These are phyloP conservation scores for Vinca minor DNA, from an alignment of 257 asterid species.

Conservation along the genomic window DNA sequence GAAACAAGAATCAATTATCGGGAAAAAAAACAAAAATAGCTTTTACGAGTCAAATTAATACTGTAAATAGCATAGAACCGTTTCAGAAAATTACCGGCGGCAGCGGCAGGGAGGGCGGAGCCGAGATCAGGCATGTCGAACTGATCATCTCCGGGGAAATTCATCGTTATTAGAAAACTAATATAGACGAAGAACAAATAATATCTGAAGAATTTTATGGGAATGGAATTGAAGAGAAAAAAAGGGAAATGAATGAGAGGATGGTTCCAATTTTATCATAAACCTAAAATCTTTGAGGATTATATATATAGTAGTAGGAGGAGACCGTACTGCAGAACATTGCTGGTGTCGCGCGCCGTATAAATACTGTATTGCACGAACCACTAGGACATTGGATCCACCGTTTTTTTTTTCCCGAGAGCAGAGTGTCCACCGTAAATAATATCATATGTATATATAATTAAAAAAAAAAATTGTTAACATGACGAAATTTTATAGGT, in stretches of 20 bases:
- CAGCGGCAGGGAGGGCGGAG: slow-evolving; percentile 77
- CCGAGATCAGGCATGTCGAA: slow-evolving; percentile 49
- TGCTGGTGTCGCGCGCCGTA: neutral
- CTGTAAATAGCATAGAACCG: neutral
- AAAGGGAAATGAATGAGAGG: slow-evolving; percentile 14
- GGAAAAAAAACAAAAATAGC: neutral
- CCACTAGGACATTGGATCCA: neutral
- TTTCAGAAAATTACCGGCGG: slow-evolving; percentile 51
- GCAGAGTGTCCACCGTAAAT: too few species aligned
- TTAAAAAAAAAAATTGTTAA: too few species aligned
- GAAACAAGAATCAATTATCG: neutral
- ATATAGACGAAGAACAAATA: too few species aligned
- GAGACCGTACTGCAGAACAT: neutral
- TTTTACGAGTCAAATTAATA: too few species aligned
- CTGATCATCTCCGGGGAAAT: slow-evolving; percentile 33
- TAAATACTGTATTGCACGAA: neutral
- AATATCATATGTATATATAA: too few species aligned
- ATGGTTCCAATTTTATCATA: neutral
- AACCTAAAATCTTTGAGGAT: neutral
- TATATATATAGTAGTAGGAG: neutral
- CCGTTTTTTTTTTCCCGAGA: too few species aligned
- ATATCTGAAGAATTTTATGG: slow-evolving; percentile 4
- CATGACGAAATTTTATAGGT: too few species aligned
- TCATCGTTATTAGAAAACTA: too few species aligned
- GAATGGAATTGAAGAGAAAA: neutral